Evolutionary conservation across 2,329 filamentous ascomycete genomes (phyloP), one percentile per base, ranked within the genome.

Genomic region (Nannizzia gypsea): DNA sequence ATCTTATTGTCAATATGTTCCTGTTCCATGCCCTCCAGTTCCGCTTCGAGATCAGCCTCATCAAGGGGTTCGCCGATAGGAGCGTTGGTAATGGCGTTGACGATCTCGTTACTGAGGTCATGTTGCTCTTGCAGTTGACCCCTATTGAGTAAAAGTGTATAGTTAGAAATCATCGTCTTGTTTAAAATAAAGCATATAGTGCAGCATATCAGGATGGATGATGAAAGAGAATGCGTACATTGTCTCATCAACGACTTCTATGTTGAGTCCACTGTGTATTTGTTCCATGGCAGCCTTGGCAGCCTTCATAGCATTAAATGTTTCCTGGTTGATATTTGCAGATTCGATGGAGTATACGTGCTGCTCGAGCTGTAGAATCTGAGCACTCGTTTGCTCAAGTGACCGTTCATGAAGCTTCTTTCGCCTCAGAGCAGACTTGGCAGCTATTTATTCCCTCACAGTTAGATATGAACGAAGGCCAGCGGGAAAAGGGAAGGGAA

Each of bases 281-380:
- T 86, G 80, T 78, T 91, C 87, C 91, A 99, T 97, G 38, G 92
- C 93, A 63, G 85, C 78, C 65, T 89, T 85, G 9, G 93, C 92
- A 71, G 86, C 86, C 82, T 95, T 87, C 90, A 99, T 96, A 6
- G 91, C 92, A 66, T 87, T 83, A 65, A 97, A 80, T 11, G 93
- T 99, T 80, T 96, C 91, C 76, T 92, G 86, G 80, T 99, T 99
- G 79, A 99, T 96, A 73, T 97, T 99, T 63, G 93, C 93, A 55
- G 91, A 90, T 76, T 99, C 93, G 78, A 99, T 97, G 62, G 89
- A 87, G 74, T 93, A 93, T 71, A 97, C 95, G 74, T 99, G 90
- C 71, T 91, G 88, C 74, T 99, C 93, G 50, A 99, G 81, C 22
- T 93, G 95, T 68, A 85, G 84, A 70, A 97, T 95, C 76, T 97